A percentile compares a stretch with the other conserved stretches of the same genome.
Conservation (phyloP, 352 stramenopile genomes). For the Phytophthora fragariaefolia region DNA sequence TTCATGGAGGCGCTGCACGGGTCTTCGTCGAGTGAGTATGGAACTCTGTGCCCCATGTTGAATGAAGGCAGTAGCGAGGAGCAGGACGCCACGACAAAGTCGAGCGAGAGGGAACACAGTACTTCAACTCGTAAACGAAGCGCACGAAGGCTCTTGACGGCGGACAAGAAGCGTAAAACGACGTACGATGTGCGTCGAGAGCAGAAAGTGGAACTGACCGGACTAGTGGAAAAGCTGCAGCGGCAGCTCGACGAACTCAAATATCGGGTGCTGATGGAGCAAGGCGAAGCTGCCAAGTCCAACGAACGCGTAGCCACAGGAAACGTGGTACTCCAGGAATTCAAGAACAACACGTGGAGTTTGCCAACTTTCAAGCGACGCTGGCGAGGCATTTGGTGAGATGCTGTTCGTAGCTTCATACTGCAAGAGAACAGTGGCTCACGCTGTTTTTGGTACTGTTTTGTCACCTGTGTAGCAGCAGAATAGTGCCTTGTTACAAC, state of each 20-base stretch:
- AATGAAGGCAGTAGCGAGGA: constrained; percentile 1
- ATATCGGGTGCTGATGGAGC: constrained; percentile 38
- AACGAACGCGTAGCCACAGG: constrained; percentile 17
- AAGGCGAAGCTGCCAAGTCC: constrained; percentile 37
- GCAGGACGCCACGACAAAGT: too few species aligned
- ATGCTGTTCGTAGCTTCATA: background rate
- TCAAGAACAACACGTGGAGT: constrained; percentile 32
- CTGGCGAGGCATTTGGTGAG: constrained; percentile 25
- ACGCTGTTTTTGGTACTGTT: background rate
- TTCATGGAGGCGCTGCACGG: background rate
- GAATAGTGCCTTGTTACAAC: constrained; percentile 16
- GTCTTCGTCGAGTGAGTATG: background rate
- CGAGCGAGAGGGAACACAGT: too few species aligned
- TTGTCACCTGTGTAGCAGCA: constrained; percentile 17
- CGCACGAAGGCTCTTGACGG: background rate
- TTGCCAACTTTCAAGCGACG: constrained; percentile 35
- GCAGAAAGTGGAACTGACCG: constrained; percentile 35
- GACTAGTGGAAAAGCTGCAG: constrained; percentile 38
- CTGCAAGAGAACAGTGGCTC: background rate
- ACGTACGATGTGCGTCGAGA: constrained; percentile 45
- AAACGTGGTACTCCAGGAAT: constrained; percentile 40
- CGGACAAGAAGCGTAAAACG: constrained; percentile 35
- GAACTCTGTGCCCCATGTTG: background rate
- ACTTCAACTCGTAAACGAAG: constrained; percentile 8
- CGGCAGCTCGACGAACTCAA: constrained; percentile 46